These are phyloP conservation scores for Erigeron philadelphicus DNA, from an alignment of 140 eudicot species.

Conservation along the genomic window DNA sequence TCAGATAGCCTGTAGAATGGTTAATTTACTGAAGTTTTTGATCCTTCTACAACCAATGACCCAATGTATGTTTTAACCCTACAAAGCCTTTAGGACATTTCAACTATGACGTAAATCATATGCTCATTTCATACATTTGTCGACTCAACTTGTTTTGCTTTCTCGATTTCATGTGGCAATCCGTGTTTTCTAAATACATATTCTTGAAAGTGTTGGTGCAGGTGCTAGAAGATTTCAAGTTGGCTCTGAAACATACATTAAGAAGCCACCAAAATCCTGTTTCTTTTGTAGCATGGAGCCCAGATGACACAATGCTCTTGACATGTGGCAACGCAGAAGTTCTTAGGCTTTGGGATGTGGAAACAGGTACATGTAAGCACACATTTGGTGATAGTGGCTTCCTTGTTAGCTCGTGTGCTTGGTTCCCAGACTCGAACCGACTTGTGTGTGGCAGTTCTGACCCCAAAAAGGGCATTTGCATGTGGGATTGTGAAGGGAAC, in stretches of 20 bases:
- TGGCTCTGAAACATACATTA: constrained; percentile 46
- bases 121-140: constrained; percentile 13
- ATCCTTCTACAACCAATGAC: constrained; percentile 14
- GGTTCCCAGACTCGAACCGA: constrained; percentile 77
- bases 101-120: neutral
- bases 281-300: constrained; percentile 89
- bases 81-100: constrained; percentile 12
- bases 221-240: constrained; percentile 61
- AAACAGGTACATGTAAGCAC: constrained; percentile 77
- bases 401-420: constrained; percentile 82
- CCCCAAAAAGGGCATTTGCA: constrained; percentile 72
- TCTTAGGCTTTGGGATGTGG: constrained; percentile 79
- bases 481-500: constrained; percentile 89
- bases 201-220: constrained; percentile 26
- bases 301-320: constrained; percentile 79
- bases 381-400: constrained; percentile 60
- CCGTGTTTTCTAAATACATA: constrained; percentile 21
- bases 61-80: neutral
- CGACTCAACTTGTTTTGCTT: constrained; percentile 15
- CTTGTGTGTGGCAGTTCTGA: constrained; percentile 85
- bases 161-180: constrained; percentile 2
- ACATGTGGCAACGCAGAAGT: constrained; percentile 87
- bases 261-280: constrained; percentile 73
- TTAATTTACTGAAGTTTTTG: neutral
- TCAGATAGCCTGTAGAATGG: constrained; percentile 23